Evolutionary conservation across 1,139 yeast species (phyloP).

Genomic region (Hyphopichia fennica): DNA sequence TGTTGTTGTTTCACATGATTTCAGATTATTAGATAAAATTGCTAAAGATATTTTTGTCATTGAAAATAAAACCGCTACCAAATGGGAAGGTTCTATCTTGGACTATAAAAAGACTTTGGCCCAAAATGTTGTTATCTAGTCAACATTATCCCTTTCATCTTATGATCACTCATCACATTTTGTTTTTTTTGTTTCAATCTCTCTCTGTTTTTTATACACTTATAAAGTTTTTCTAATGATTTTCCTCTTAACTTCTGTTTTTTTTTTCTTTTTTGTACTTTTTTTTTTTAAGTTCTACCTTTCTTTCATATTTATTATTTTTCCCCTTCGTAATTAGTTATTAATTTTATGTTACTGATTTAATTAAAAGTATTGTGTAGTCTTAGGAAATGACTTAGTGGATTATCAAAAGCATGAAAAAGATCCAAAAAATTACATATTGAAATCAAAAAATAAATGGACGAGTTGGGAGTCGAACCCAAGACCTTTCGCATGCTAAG

Average conservation of each 20-base stretch:
- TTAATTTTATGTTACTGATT: background rate
- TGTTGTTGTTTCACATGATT: constrained; percentile 97
- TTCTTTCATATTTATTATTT: background rate
- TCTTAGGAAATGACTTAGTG: too few relatives aligned
- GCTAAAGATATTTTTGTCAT: constrained; percentile 97
- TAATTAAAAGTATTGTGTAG: too few relatives aligned
- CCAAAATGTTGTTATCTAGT: constrained; percentile 72
- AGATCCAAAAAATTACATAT: too few relatives aligned
- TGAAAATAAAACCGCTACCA: constrained; percentile 90
- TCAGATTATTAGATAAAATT: constrained; percentile 95
- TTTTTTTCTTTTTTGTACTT: background rate
- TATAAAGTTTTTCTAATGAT: background rate
- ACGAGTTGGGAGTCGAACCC: constrained; percentile 92
- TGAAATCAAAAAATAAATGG: constrained; percentile 39
- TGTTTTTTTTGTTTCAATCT: background rate
- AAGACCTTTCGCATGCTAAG: constrained; percentile 90
- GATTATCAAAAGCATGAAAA: too few relatives aligned
- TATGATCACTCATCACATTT: background rate
- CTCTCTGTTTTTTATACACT: background rate
- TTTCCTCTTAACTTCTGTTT: background rate
- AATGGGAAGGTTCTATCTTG: constrained; percentile 92
- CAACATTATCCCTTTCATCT: background rate
- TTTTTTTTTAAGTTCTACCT: background rate
- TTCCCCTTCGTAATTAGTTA: background rate
- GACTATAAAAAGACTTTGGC: constrained; percentile 94